These are phyloP conservation scores for Mucor circinelloides DNA, from an alignment of 371 early-diverging fungal species.

Conservation along the genomic window DNA sequence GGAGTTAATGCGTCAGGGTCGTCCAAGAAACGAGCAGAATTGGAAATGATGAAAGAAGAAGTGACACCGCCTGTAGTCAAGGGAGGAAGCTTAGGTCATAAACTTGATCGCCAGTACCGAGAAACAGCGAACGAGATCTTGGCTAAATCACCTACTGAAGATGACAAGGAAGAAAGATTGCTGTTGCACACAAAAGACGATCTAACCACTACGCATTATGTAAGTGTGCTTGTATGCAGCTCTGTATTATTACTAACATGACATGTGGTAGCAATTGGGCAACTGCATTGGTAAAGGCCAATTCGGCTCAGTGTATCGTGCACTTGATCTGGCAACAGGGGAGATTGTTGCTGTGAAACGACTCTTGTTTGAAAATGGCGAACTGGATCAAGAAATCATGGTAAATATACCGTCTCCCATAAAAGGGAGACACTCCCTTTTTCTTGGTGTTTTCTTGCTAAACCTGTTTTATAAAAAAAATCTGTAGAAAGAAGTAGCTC, in stretches of 20 bases:
- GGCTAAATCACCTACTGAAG: constrained; percentile 9
- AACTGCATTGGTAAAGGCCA: constrained; percentile 93
- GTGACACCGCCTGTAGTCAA: background rate
- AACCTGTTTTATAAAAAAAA: background rate
- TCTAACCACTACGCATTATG: constrained; percentile 52
- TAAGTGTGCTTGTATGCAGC: constrained; percentile 24
- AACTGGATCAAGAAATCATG: constrained; percentile 58
- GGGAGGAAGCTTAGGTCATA: constrained; percentile 35
- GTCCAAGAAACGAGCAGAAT: constrained; percentile 3
- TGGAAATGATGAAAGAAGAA: constrained; percentile 13
- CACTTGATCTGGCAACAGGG: constrained; percentile 83
- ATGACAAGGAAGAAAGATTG: constrained; percentile 53
- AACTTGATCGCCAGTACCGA: constrained; percentile 31
- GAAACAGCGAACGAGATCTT: constrained; percentile 24
- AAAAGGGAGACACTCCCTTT: background rate
- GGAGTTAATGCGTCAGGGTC: background rate
- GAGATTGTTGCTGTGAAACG: constrained; percentile 90
- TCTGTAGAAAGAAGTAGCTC: constrained; percentile 66
- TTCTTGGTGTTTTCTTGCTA: background rate
- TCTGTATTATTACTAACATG: background rate
- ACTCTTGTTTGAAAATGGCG: constrained; percentile 68
- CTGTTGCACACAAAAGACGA: constrained; percentile 34
- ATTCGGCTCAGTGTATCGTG: constrained; percentile 88
- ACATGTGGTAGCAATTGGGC: constrained; percentile 67
- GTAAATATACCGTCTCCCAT: constrained; percentile 29